Base-by-base conservation (phyloP, 768 basidiomycete species). In the Lactarius quietus region DNA sequence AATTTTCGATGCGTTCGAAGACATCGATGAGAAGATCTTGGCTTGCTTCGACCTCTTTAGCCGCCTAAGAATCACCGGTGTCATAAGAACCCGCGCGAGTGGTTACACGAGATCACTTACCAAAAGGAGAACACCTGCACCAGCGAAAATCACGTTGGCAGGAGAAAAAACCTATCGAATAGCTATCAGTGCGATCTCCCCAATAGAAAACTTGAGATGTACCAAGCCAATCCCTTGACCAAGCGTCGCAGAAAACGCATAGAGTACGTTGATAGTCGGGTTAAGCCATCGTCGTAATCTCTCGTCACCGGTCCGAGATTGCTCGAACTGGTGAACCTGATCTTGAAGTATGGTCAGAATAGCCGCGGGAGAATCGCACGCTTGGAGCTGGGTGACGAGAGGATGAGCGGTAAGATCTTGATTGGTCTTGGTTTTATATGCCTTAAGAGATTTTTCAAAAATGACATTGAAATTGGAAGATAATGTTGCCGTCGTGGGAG, bases 391-490 rank as follows among this genome's bases (percentile, higher is more conserved):
- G 10, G 6, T 23, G 23, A n/a, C n/a, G 45, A 48, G 45, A 48
- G 45, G 45, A 48, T 23, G 45, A 26, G 23, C 6, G n/a, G n/a
- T 26, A 48, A 23, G 45, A 48, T 48, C 45, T 48, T 6, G 45
- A 8, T 48, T 26, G 45, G 23, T 14, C 45, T 23, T 45, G 10
- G 3, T 23, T 23, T 45, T 23, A 5, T 14, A 26, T 14, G n/a
- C 23, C 45, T 14, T 26, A 7, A 39, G 38, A 89, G 45, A n/a
- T 23, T 26, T 48, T 23, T 26, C 45, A 26, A 48, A 48, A 15
- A 48, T 48, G 23, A 26, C 23, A 6, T 6, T 26, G 45, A 48
- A 48, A 48, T 26, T 48, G 6, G 23, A 26, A 48, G 45, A 14
- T 10, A 23, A 14, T 18, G 18, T 15, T 23, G 45, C n/a, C 12